phyloP scores from a whole-genome alignment of 2,329 filamentous ascomycete species.

The Teratosphaeria zuluensis region DNA sequence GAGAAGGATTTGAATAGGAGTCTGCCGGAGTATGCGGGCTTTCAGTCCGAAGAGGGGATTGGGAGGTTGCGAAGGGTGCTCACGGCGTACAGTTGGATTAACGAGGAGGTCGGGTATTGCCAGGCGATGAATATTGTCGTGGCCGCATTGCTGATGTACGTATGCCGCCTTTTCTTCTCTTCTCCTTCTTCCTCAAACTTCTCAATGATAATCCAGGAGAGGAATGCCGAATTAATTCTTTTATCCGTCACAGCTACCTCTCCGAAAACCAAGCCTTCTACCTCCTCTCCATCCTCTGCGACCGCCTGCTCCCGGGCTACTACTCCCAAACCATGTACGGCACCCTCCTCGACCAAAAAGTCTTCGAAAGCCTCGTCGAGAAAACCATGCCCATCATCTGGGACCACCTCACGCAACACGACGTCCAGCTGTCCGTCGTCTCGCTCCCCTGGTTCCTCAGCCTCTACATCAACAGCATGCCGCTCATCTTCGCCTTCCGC shows the following conservation, averaged over 20 bases:
- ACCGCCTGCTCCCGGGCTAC: slow-evolving; percentile 87
- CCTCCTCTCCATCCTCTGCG: slow-evolving; percentile 80
- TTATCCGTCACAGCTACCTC: slow-evolving; percentile 58
- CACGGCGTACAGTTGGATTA: slow-evolving; percentile 95
- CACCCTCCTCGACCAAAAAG: slow-evolving; percentile 88
- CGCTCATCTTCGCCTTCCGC: slow-evolving; percentile 90
- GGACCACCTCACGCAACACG: slow-evolving; percentile 94
- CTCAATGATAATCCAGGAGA: not conserved
- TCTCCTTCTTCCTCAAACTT: not conserved
- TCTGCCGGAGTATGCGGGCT: slow-evolving; percentile 92
- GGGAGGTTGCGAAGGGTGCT: slow-evolving; percentile 78
- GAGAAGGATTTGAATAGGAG: slow-evolving; percentile 97
- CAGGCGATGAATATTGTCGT: slow-evolving; percentile 99
- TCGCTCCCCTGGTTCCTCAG: slow-evolving; percentile 97
- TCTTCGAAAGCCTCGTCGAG: slow-evolving; percentile 96
- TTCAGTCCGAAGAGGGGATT: slow-evolving; percentile 93
- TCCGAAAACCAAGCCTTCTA: slow-evolving; percentile 95
- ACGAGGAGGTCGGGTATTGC: slow-evolving; percentile 92
- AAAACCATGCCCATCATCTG: slow-evolving; percentile 97
- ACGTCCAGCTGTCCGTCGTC: slow-evolving; percentile 94
- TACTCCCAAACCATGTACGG: slow-evolving; percentile 99
- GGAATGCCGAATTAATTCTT: not conserved
- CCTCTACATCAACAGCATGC: slow-evolving; percentile 99
- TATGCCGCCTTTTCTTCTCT: slow-evolving; percentile 8
- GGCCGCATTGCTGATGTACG: slow-evolving; percentile 81